Evolutionary conservation across 495 filamentous ascomycete genomes (phyloP), one percentile per base, ranked within the genome.

Genomic region (Penicillium cinerascens): DNA sequence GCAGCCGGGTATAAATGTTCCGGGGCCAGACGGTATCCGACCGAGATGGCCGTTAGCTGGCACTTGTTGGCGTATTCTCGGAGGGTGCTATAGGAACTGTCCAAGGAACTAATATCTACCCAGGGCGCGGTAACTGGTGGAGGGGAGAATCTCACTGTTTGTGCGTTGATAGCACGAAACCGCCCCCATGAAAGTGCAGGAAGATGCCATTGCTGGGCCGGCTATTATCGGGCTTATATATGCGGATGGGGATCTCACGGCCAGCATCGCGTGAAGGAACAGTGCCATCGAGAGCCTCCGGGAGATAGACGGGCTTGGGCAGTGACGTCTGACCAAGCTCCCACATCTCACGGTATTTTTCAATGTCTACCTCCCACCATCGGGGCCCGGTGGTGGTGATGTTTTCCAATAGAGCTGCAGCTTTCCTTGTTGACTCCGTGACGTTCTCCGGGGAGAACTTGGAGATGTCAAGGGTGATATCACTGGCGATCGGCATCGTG

Each of bases 1-100:
- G 65, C 72, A 15, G 68, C 69, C 0, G 82, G 82, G 52, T 69
- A 83, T 0, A 79, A 78, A 55, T 84, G 39, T 47, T 84, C 80
- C 0, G 82, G 82, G 6, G 82, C 81, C n/a, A 78, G 71, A 41
- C 82, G 68, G 64, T 85, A 85, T 15, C 80, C 82, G 17, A 82
- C 70, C 6, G 76, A 78, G 10, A 85, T 54, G 27, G 79, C 73
- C 8, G 71, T 68, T 23, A 78, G 47, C 23, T 73, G 56, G 22
- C 55, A 61, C 17, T 53, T 56, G 51, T 81, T 67, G 47, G 78
- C 79, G 42, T 51, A 54, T 33, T 22, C 22, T n/a, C 39, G 56
- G 8, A 59, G 47, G 18, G 4, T 38, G 42, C 25, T 7, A 26
- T 26, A 3, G 25, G 25, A 26, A 7, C 54, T 52, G 44, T 20